Conservation (phyloP, 192 early-diverging fungal genomes). For the Coemansia sp. region DNA sequence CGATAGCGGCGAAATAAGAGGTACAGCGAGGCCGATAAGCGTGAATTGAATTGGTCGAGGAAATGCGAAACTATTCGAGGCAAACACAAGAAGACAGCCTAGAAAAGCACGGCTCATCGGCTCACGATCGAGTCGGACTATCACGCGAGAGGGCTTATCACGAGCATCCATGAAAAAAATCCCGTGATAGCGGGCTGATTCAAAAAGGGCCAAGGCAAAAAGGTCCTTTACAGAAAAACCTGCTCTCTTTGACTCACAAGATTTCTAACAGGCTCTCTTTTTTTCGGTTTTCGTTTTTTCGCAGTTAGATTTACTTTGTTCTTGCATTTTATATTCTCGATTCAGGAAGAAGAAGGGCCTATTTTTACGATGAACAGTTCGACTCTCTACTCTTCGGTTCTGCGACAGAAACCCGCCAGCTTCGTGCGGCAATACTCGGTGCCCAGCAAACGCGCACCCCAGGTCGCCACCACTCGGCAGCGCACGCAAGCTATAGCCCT, state of each 20-base stretch:
- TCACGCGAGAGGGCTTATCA: too few species aligned
- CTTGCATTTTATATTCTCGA: not conserved
- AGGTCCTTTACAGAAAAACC: not conserved
- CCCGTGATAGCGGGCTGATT: too few species aligned
- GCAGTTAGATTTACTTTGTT: not conserved
- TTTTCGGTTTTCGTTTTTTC: constrained; percentile 4
- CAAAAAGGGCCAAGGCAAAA: too few species aligned
- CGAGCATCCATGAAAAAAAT: too few species aligned
- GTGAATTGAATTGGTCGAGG: too few species aligned
- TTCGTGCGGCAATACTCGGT: constrained; percentile 36
- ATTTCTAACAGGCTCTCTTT: constrained; percentile 7
- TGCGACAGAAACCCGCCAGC: not conserved
- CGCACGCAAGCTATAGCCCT: not conserved
- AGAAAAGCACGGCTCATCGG: too few species aligned
- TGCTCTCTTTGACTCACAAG: not conserved
- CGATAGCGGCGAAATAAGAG: too few species aligned
- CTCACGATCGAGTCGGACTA: too few species aligned
- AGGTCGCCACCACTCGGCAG: not conserved
- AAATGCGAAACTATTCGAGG: too few species aligned
- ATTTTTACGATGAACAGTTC: not conserved
- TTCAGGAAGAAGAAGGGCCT: not conserved
- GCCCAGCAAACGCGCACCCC: constrained; percentile 31
- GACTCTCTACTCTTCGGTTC: not conserved
- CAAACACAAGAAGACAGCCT: too few species aligned
- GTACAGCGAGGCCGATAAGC: too few species aligned